A percentile compares a stretch with the other conserved stretches of the same genome.
Conservation (phyloP, 768 basidiomycete genomes). For the Mycena maculata region DNA sequence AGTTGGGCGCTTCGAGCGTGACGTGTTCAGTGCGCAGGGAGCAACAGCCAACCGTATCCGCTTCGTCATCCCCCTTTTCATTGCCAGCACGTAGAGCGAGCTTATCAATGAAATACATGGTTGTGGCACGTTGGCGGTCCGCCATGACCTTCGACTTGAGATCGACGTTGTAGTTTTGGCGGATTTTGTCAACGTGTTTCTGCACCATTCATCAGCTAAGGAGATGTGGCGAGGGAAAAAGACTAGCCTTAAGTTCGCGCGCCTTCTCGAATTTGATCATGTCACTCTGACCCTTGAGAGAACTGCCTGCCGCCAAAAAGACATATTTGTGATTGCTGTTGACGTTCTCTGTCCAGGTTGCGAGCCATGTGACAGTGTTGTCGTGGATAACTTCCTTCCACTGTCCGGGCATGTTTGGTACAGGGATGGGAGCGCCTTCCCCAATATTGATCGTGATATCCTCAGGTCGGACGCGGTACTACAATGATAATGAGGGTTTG, state of each 20-base stretch:
- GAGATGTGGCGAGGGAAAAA: not conserved
- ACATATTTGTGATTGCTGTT: constrained; percentile 97
- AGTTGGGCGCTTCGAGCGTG: constrained; percentile 88
- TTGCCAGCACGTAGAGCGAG: constrained; percentile 98
- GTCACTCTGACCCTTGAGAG: constrained; percentile 98
- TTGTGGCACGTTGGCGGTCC: constrained; percentile 96
- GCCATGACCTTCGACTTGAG: constrained; percentile 93
- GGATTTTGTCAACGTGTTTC: constrained; percentile 92
- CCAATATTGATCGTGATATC: constrained; percentile 98
- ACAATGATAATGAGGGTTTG: constrained; percentile 13
- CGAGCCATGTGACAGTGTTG: constrained; percentile 98
- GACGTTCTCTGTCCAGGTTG: constrained; percentile 99
- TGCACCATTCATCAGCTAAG: constrained; percentile 44
- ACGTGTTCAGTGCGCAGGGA: constrained; percentile 97
- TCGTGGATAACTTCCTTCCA: constrained; percentile 94
- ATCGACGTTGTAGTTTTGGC: constrained; percentile 86
- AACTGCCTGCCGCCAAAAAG: constrained; percentile 96
- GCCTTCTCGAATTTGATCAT: constrained; percentile 99
- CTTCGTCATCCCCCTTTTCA: constrained; percentile 99
- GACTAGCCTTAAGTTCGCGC: constrained; percentile 88
- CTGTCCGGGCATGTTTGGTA: constrained; percentile 91
- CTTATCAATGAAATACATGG: constrained; percentile 98
- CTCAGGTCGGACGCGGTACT: constrained; percentile 92
- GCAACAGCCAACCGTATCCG: constrained; percentile 99
- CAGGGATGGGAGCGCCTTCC: constrained; percentile 74